Evolutionary conservation across 805 yeast species (phyloP), one percentile per base, ranked within the genome.

Genomic region (Debaryomyces castellii): DNA sequence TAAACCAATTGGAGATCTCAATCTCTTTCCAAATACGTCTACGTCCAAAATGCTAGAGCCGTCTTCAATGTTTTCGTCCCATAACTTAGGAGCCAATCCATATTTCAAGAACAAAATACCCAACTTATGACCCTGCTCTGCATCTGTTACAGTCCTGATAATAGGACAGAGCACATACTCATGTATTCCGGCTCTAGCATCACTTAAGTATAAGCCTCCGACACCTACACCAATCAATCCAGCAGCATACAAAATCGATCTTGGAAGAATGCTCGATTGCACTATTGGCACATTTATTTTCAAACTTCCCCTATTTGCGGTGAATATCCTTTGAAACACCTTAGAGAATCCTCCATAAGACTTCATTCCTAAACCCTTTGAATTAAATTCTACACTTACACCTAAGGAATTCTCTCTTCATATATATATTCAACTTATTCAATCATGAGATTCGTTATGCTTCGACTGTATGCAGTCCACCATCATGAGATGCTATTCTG

Each of bases 1-100:
- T 56, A 91, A 76, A 11, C 97, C 97, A 41, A 92, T 73, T 20
- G 98, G 97, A 45, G 85, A 83, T 17, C 76, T 75, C 60, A 92
- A 68, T 45, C 73, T 77, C n/a, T 65, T 66, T 7, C 89, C 89
- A 61, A 88, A 87, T 0, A 85, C 84, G 34, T 74, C 62, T 17
- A 85, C 89, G 12, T 76, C 68, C 50, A 88, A 71, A 3, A 68
- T 63, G n/a, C 60, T 63, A 28, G 54, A 56, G 20, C 50, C 52
- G 34, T 57, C 60, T 48, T 78, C 81, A 46, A 74, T 80, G 27
- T 69, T 63, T 49, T 82, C 87, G 40, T 73, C 73, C 48, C 74
- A 74, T 44, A 85, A 69, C 46, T 74, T 72, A 25, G 96, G 96
- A 8, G 77, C 63, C 4, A 88, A 52, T 0, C 94, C 94, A 51